A percentile compares a stretch with the other conserved stretches of the same genome.
Conservation (phyloP, 305 asterid species). For the Fraxinus platypoda region DNA sequence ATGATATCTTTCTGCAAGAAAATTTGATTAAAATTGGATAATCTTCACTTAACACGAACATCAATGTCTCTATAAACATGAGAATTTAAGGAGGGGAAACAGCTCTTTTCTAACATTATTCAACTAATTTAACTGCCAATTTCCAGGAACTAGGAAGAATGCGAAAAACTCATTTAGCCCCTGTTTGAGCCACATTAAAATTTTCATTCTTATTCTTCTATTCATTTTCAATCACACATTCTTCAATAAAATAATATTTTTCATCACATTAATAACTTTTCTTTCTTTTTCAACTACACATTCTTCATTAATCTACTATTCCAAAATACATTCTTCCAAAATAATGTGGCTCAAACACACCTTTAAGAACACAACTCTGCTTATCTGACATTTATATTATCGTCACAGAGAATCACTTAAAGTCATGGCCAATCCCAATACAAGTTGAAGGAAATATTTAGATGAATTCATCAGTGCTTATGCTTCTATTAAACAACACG, state of each 20-base stretch:
- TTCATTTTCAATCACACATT: too few species aligned
- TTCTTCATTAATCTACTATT: too few species aligned
- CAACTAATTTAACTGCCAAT: neutral
- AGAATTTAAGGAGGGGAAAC: neutral
- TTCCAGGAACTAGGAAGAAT: neutral
- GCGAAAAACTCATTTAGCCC: neutral
- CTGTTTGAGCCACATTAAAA: too few species aligned
- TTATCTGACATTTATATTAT: neutral
- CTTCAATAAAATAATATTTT: too few species aligned
- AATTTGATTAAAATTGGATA: neutral
- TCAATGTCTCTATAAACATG: neutral
- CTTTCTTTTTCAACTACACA: too few species aligned
- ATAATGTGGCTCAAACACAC: too few species aligned
- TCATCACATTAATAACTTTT: too few species aligned
- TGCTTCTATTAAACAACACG: neutral
- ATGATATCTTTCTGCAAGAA: neutral
- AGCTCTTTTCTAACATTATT: neutral
- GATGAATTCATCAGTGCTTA: neutral
- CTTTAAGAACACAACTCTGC: neutral
- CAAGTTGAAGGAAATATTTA: neutral
- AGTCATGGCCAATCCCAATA: neutral
- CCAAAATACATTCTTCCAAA: too few species aligned
- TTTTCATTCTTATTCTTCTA: too few species aligned
- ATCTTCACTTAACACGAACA: neutral
- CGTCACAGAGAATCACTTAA: neutral